Evolutionary conservation across 1,284 basidiomycete species (phyloP).

Genomic region (Ceraceosorus guamensis): DNA sequence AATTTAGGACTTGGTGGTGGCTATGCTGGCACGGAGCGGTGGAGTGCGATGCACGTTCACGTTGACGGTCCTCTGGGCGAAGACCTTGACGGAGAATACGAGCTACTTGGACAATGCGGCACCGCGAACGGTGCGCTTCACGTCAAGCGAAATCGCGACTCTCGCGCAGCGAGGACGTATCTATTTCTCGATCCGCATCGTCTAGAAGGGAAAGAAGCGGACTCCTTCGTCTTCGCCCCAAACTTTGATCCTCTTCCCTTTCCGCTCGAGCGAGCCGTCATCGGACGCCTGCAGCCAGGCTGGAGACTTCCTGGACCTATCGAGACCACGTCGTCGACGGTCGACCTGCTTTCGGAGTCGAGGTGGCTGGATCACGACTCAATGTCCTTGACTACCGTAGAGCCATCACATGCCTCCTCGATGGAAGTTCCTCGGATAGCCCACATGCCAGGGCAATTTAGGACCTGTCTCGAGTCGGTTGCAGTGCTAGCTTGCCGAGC

Average conservation of each 20-base stretch:
- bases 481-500: constrained; percentile 25
- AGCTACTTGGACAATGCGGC: constrained; percentile 74
- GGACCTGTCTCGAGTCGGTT: constrained; percentile 20
- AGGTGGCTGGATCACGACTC: constrained; percentile 16
- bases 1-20: constrained; percentile 68
- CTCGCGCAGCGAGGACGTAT: constrained; percentile 51
- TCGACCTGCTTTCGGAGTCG: constrained; percentile 20
- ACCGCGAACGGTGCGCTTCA: constrained; percentile 82
- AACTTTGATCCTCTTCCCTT: constrained; percentile 29
- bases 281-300: constrained; percentile 21
- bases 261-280: constrained; percentile 22
- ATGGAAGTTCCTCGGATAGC: too few relatives aligned
- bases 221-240: constrained; percentile 31
- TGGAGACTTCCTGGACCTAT: constrained; percentile 16
- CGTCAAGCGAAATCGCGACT: constrained; percentile 56
- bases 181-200: constrained; percentile 34
- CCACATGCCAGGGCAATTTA: too few relatives aligned
- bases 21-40: constrained; percentile 63
- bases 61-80: not conserved
- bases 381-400: constrained; percentile 14
- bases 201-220: constrained; percentile 23
- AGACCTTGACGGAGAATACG: constrained; percentile 74
- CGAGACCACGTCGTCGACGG: constrained; percentile 11
- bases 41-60: constrained; percentile 56
- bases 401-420: constrained; percentile 8